A percentile compares a stretch with the other conserved stretches of the same genome.
These are phyloP conservation scores for Marasmius sp. DNA, from an alignment of 1,284 basidiomycete species.

Conservation along the genomic window DNA sequence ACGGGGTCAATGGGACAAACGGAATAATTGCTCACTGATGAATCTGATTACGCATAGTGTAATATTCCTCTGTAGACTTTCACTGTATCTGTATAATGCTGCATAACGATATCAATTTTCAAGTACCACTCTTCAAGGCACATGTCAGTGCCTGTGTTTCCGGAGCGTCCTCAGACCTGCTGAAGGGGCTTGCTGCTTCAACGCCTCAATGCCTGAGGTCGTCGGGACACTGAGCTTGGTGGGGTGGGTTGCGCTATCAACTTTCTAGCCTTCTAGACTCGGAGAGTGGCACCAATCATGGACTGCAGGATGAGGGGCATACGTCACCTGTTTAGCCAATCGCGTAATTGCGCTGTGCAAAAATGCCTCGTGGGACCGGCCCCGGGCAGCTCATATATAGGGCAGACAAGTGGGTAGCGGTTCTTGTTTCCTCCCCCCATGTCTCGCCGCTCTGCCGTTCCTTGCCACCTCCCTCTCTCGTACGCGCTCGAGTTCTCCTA, in stretches of 20 bases:
- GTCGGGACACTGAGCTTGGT: too few relatives aligned
- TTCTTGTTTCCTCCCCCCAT: not conserved
- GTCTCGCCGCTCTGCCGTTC: not conserved
- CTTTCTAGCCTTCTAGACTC: not conserved
- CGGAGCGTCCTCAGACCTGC: too few relatives aligned
- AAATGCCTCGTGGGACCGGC: not conserved
- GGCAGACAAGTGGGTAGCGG: not conserved
- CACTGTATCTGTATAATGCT: too few relatives aligned
- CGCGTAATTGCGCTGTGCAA: not conserved
- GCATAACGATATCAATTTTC: too few relatives aligned
- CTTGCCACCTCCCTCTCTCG: not conserved
- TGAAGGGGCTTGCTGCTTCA: too few relatives aligned
- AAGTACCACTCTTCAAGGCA: too few relatives aligned
- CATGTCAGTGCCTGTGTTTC: too few relatives aligned
- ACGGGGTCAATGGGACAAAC: not conserved
- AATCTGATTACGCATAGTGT: not conserved
- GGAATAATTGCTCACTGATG: not conserved
- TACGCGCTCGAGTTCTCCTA: not conserved
- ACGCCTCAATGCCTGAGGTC: too few relatives aligned
- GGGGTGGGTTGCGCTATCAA: too few relatives aligned
- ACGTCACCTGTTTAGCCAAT: not conserved
- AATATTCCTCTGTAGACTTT: too few relatives aligned
- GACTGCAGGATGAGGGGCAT: not conserved
- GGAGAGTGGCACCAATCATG: not conserved
- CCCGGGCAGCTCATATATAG: not conserved